Conservation (phyloP, 176 grass and related monocot species). For the Puya raimondii region DNA sequence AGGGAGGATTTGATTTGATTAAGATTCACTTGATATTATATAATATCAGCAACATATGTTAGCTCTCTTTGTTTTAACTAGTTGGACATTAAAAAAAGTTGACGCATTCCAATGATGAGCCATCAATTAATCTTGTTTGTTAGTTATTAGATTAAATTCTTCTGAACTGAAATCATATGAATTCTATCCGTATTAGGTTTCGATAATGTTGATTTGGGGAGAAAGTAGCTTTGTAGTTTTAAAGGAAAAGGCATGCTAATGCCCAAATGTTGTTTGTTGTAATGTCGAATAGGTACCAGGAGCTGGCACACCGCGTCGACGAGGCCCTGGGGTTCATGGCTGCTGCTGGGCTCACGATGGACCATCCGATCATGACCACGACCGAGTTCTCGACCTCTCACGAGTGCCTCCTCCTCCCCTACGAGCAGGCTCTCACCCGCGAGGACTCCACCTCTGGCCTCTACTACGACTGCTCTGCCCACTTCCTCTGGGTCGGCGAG, state of each 20-base stretch:
- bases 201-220: neutral
- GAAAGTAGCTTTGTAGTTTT: neutral
- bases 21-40: too few species aligned
- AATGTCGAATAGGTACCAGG: constrained; percentile 67
- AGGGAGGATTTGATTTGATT: too few species aligned
- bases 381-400: constrained; percentile 94
- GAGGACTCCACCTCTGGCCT: constrained; percentile 79
- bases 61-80: too few species aligned
- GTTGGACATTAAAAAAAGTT: too few species aligned
- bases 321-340: constrained; percentile 94
- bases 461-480: constrained; percentile 82
- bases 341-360: constrained; percentile 65
- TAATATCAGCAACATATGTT: too few species aligned
- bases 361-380: constrained; percentile 80
- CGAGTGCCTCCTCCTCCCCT: constrained; percentile 87
- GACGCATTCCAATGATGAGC: too few species aligned
- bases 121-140: constrained; percentile 1
- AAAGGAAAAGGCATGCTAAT: neutral
- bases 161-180: neutral
- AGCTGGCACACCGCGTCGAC: constrained; percentile 75
- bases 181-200: neutral
- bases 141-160: constrained; percentile 1
- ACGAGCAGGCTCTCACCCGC: constrained; percentile 72
- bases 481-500: constrained; percentile 89
- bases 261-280: neutral